Conservation (phyloP, 1,139 yeast genomes). For the Scheffersomyces titani region DNA sequence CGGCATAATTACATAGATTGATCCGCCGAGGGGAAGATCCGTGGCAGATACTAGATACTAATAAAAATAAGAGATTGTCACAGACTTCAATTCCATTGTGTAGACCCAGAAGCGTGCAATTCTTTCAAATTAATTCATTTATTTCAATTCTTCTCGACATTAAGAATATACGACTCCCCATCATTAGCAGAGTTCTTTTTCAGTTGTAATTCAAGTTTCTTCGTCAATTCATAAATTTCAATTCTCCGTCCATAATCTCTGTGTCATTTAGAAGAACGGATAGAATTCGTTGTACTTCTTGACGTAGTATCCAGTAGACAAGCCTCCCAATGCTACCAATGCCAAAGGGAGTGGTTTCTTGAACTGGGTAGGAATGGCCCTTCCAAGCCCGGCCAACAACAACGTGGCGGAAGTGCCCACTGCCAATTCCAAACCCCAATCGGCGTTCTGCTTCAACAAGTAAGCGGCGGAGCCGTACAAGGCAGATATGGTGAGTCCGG, state of each 20-base stretch:
- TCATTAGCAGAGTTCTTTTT: background rate
- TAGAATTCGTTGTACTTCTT: conserved; percentile 74
- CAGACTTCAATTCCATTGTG: too few relatives aligned
- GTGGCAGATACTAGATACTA: background rate
- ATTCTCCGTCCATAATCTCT: background rate
- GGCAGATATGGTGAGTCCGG: conserved; percentile 71
- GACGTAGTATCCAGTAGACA: conserved; percentile 68
- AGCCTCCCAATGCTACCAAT: conserved; percentile 63
- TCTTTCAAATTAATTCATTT: too few relatives aligned
- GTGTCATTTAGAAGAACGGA: conserved; percentile 19
- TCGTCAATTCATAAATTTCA: background rate
- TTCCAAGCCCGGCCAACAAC: conserved; percentile 65
- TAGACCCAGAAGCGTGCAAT: too few relatives aligned
- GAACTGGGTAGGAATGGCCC: conserved; percentile 61
- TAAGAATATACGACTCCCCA: too few relatives aligned
- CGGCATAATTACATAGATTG: background rate
- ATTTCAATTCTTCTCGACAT: too few relatives aligned
- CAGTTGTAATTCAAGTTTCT: background rate
- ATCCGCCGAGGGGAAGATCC: background rate
- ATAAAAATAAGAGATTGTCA: background rate
- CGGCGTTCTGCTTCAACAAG: conserved; percentile 68
- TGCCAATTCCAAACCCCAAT: conserved; percentile 81
- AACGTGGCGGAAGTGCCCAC: conserved; percentile 68
- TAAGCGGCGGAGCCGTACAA: conserved; percentile 80
- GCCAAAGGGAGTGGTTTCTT: conserved; percentile 76